Evolutionary conservation across 1,284 basidiomycete species (phyloP), one percentile per base, ranked within the genome.

Genomic region (Trichosporon asahii): DNA sequence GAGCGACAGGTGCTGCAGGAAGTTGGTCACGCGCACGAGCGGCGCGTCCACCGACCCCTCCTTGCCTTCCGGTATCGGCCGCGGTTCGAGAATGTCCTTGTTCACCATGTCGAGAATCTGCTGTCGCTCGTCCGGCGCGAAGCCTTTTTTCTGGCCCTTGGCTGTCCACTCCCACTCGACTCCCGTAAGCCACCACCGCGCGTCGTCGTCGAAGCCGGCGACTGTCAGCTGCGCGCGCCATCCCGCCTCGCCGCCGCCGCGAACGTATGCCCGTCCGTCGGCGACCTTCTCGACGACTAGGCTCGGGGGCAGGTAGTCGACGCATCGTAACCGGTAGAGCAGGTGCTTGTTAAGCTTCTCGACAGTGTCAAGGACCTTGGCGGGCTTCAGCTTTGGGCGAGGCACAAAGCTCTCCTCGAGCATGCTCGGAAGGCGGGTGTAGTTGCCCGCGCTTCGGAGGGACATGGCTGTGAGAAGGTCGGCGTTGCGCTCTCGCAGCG

Each of bases 111-210:
- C 80, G 69, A 82, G 67, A 33, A 81, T 79, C 68, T 76, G 74
- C 67, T 80, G 76, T 12, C 77, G 64, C 68, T 80, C 79, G 21
- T 79, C 79, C 2, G 74, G 69, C 18, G 73, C 70, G 61, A 78
- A 77, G 12, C 66, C 25, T 64, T 72, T 74, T 1, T 61, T 53
- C 25, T 49, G 40, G 6, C 72, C 71, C 23, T 76, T 76, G 5
- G 68, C 66, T 14, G 66, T 73, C 80, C 80, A 82, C 3, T 75
- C 74, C 80, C 80, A 82, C 23, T 79, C 78, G 23, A 81, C 72
- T 25, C 79, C 80, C 0, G 77, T 80, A 63, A 81, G 70, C 80
- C 80, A 81, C 80, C 80, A 82, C 46, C 77, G 70, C 61, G 72
- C 75, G 25, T 77, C 73, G 23, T 77, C 76, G 0, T 76, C 78